Base-by-base conservation (phyloP, 2,329 filamentous ascomycete species). In the Colletotrichum sidae region DNA sequence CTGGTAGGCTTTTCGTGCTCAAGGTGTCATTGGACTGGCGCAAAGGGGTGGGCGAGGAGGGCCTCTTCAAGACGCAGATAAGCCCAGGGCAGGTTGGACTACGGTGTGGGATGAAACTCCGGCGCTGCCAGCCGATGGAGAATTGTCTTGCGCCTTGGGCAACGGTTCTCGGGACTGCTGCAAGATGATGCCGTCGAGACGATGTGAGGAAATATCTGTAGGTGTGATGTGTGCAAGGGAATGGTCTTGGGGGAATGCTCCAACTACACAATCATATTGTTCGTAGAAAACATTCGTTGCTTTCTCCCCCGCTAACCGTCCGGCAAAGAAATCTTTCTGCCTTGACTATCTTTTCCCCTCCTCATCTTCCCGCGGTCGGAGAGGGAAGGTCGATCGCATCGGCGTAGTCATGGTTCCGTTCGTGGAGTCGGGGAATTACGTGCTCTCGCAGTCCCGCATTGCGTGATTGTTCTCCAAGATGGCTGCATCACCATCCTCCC, bases 401-500 rank as follows among this genome's bases (percentile, higher is more conserved):
- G 42, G 47, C 25, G 9, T 5, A 34, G 47, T 8, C 3, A 25
- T 25, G 55, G 44, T 47, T 39, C 35, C 9, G 34, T 37, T 59
- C 47, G 46, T 38, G 58, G 46, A 45, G 57, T 42, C 37, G 62
- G 46, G 35, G 46, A 35, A 65, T 62, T 65, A 65, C 62, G 62
- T 65, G 62, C 62, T 65, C 58, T 65, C 33, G 47, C 53, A 65
- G 63, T 65, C 63, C 63, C 63, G 63, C 63, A 65, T 65, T 62
- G 63, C 63, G 63, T 65, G 63, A 65, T 65, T 65, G 52, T 65
- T 63, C 63, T 50, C 58, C 63, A 65, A 65, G 63, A 65, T 65
- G 63, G 63, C 63, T 65, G 58, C 63, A 65, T 65, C 63, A 52
- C 63, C 58, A 53, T 57, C 47, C 15, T 54, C 63, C 56, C 35